phyloP scores from a whole-genome alignment of 2,329 filamentous ascomycete genomes.

The Ceratocystis destructans region DNA sequence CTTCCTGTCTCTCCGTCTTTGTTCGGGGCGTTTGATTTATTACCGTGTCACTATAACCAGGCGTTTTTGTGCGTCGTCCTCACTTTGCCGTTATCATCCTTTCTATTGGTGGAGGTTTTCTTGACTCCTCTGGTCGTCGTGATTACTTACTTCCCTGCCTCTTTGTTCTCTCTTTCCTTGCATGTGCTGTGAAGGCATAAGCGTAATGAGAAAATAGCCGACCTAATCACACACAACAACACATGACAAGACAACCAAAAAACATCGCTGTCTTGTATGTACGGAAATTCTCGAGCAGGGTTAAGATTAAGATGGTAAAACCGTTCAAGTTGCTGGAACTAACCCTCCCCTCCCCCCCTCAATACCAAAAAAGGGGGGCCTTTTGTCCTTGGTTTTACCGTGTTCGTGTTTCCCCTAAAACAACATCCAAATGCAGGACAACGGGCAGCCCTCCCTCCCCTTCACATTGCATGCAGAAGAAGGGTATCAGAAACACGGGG shows the following conservation, averaged over 20 bases:
- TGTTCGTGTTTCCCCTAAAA: neutral
- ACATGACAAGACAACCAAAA: neutral
- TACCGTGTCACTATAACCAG: neutral
- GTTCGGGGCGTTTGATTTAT: neutral
- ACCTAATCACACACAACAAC: neutral
- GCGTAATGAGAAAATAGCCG: slow-evolving; percentile 2
- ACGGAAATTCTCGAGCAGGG: neutral
- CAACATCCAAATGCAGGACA: neutral
- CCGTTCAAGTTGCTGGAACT: neutral
- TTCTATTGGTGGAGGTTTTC: neutral
- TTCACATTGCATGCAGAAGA: neutral
- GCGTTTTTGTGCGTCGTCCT: neutral
- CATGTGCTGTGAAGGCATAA: neutral
- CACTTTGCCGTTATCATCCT: neutral
- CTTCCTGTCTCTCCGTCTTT: neutral
- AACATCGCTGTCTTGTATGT: neutral
- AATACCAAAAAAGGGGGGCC: neutral
- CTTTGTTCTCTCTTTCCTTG: neutral
- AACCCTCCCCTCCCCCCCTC: neutral
- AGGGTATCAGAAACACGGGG: neutral
- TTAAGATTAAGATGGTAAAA: neutral
- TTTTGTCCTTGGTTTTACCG: neutral
- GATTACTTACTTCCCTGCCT: no score
- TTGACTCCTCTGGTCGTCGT: neutral
- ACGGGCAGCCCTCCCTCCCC: neutral